phyloP scores from a whole-genome alignment of 495 filamentous ascomycete species.

The Tuber aestivum region DNA sequence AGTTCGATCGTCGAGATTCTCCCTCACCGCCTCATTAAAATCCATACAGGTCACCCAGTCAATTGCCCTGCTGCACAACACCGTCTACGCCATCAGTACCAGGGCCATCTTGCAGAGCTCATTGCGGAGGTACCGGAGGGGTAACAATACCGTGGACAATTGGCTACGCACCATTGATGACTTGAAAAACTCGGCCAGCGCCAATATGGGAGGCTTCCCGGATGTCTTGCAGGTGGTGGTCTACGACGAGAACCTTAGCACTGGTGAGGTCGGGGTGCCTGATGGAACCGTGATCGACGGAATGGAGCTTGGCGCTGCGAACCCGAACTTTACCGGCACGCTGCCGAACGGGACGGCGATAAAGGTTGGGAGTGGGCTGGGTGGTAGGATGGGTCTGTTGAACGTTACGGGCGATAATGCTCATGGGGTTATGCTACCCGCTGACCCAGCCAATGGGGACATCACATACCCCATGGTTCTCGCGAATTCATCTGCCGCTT shows the following conservation, averaged over 20 bases:
- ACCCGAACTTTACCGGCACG: conserved; percentile 26
- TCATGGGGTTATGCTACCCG: conserved; percentile 48
- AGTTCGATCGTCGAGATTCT: conserved; percentile 48
- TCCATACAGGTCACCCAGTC: conserved; percentile 62
- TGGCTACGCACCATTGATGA: conserved; percentile 52
- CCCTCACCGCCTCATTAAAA: conserved; percentile 78
- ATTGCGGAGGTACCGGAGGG: conserved; percentile 51
- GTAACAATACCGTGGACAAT: conserved; percentile 51
- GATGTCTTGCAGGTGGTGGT: conserved; percentile 51
- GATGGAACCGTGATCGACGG: conserved; percentile 26
- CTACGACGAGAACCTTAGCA: conserved; percentile 48
- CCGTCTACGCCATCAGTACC: conserved; percentile 53
- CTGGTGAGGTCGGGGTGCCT: conserved; percentile 42
- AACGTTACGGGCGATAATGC: conserved; percentile 51
- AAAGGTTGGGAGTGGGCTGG: conserved; percentile 32
- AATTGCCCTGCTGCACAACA: conserved; percentile 51
- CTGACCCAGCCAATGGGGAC: conserved; percentile 47
- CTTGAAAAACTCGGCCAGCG: conserved; percentile 50
- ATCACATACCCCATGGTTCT: conserved; percentile 24
- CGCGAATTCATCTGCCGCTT: conserved; percentile 9
- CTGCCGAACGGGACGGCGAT: conserved; percentile 33
- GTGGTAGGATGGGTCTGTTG: conserved; percentile 46
- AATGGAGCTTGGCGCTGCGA: conserved; percentile 11
- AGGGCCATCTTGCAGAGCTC: conserved; percentile 55
- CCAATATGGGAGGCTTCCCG: conserved; percentile 43